A percentile compares a stretch with the other conserved stretches of the same genome.
Evolutionary conservation across 495 filamentous ascomycete species (phyloP).

Genomic region (Podospora sp.): DNA sequence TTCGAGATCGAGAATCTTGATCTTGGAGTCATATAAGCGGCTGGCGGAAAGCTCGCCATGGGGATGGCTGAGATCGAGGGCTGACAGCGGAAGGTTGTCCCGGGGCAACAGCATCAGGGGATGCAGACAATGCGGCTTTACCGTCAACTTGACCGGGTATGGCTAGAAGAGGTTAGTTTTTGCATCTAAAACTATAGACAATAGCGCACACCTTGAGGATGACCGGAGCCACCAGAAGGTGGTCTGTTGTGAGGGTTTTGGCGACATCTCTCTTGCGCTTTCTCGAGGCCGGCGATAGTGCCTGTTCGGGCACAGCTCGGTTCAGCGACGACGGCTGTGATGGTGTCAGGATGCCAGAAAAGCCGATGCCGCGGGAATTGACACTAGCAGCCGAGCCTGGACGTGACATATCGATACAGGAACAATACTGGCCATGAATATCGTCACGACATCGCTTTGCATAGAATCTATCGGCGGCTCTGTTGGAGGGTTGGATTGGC

Average conservation of each 20-base stretch:
- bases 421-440: conserved; percentile 28
- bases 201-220: conserved; percentile 46
- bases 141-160: conserved; percentile 56
- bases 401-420: conserved; percentile 44
- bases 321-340: conserved; percentile 8
- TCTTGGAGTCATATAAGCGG: conserved; percentile 60
- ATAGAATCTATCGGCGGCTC: neutral
- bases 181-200: neutral
- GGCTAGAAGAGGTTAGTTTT: conserved; percentile 47
- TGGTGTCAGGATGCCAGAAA: conserved; percentile 14
- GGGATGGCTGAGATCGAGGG: conserved; percentile 59
- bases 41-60: conserved; percentile 54
- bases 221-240: conserved; percentile 51
- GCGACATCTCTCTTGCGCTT: conserved; percentile 36
- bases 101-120: conserved; percentile 65
- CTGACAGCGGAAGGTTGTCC: conserved; percentile 60
- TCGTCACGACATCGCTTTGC: neutral
- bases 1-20: conserved; percentile 64
- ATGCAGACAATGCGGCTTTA: conserved; percentile 61
- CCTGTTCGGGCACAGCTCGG: neutral
- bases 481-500: neutral
- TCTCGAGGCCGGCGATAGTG: conserved; percentile 20
- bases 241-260: conserved; percentile 41
- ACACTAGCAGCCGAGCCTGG: conserved; percentile 34
- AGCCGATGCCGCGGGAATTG: conserved; percentile 36